Percentiles rank a stretch among this genome's conserved stretches.
Conservation (phyloP, 805 yeast genomes). For the Scheffersomyces amazonensis region DNA sequence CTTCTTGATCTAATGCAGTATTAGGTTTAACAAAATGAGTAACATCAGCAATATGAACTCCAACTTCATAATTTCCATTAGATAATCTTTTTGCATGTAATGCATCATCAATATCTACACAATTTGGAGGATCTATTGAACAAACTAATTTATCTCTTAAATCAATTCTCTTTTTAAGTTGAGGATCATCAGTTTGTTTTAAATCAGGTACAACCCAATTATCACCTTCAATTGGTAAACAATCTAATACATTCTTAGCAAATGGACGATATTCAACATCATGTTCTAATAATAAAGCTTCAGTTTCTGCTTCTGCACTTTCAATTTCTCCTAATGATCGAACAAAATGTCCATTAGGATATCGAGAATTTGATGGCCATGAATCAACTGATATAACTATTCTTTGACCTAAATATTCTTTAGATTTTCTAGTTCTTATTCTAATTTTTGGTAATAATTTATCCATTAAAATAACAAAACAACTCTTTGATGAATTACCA, state of each 20-base stretch:
- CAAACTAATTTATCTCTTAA: conserved; percentile 87
- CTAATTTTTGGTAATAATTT: conserved; percentile 81
- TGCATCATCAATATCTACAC: conserved; percentile 98
- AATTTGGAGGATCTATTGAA: conserved; percentile 95
- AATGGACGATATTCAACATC: conserved; percentile 97
- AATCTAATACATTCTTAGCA: conserved; percentile 84
- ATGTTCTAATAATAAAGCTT: conserved; percentile 88
- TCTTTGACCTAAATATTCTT: conserved; percentile 80
- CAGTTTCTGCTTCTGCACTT: conserved; percentile 92
- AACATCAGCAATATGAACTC: conserved; percentile 99
- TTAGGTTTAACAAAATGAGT: conserved; percentile 94
- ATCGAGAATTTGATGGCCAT: conserved; percentile 82
- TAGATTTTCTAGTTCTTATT: conserved; percentile 83
- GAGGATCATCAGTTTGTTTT: conserved; percentile 48
- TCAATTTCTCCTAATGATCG: conserved; percentile 87
- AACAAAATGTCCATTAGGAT: conserved; percentile 94
- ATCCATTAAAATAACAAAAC: conserved; percentile 88
- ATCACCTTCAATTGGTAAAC: conserved; percentile 91
- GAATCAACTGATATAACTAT: conserved; percentile 90
- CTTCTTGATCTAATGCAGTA: conserved; percentile 91
- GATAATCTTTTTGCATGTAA: conserved; percentile 81
- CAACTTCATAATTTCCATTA: conserved; percentile 94
- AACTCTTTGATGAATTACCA: conserved; percentile 69
- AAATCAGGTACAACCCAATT: conserved; percentile 85
- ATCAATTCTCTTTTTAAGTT: conserved; percentile 68